Percentiles rank a stretch among this genome's conserved stretches.
These are phyloP conservation scores for Thelonectria olida DNA, from an alignment of 2,329 filamentous ascomycete species.

Conservation along the genomic window DNA sequence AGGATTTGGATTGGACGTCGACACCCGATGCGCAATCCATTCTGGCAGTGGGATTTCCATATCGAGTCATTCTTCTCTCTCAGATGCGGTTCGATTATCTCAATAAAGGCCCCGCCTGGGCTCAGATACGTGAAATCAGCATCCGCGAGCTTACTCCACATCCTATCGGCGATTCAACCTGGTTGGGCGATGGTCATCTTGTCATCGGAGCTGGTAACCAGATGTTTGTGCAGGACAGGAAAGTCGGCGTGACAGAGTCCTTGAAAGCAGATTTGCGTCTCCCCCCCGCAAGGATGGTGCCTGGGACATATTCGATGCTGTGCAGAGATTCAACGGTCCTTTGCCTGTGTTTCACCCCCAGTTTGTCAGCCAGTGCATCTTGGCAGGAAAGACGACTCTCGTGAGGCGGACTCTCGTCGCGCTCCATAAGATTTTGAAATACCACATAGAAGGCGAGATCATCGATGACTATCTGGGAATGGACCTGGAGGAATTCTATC, in stretches of 20 bases:
- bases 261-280: constrained; percentile 63
- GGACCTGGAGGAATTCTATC: constrained; percentile 67
- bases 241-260: constrained; percentile 71
- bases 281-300: constrained; percentile 59
- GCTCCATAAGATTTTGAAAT: constrained; percentile 81
- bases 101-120: constrained; percentile 89
- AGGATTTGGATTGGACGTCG: constrained; percentile 93
- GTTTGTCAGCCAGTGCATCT: constrained; percentile 85
- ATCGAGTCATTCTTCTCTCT: constrained; percentile 81
- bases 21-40: constrained; percentile 91
- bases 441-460: constrained; percentile 80
- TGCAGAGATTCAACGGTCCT: constrained; percentile 85
- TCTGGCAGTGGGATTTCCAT: constrained; percentile 90
- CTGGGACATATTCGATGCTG: constrained; percentile 81
- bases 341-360: constrained; percentile 93
- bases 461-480: constrained; percentile 82
- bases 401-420: constrained; percentile 78
- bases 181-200: constrained; percentile 85
- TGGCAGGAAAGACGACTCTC: constrained; percentile 77
- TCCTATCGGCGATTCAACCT: constrained; percentile 91
- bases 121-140: constrained; percentile 81
- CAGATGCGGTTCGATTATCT: constrained; percentile 94
- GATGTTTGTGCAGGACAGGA: constrained; percentile 83
- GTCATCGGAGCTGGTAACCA: constrained; percentile 93
- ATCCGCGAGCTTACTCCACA: constrained; percentile 86